Evolutionary conservation across 352 stramenopile genomes (phyloP), one percentile per base, ranked within the genome.

Genomic region (Halophytophthora polymorphica): DNA sequence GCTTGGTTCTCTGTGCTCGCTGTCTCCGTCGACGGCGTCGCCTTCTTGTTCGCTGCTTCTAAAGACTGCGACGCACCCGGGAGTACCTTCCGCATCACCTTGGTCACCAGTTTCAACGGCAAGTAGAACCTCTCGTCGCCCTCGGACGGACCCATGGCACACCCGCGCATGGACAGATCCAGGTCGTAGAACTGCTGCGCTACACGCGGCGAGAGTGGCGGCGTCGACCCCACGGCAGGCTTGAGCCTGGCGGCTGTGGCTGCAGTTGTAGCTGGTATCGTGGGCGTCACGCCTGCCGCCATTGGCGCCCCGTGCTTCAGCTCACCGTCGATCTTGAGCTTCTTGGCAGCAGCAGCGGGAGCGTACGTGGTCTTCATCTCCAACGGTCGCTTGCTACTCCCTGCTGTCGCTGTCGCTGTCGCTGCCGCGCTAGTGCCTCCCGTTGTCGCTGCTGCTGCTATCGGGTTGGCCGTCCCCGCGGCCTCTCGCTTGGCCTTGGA

Each of bases 121-220:
- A 93, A 72, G 61, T 93, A 93, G 45, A 93, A 73, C 37, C 83
- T 83, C 14, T 90, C 78, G 6, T 93, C 83, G 18, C 59, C 57
- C 25, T 88, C 81, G 13, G 82, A 70, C 0, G 53, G 36, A 11
- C 42, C 55, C 0, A 62, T 48, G 4, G 22, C 50, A 50, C 64
- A 86, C n/a, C 53, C 76, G 41, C 83, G 67, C 15, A 66, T 71
- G 6, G 61, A 65, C 49, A 88, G 47, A 55, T 89, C 78, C 1
- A 89, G 46, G 25, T 91, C 77, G 41, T 83, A 91, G 44, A 88
- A 58, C 40, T 86, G 72, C 60, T 91, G 71, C 2, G 74, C 77
- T 5, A 82, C 7, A 18, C 2, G 22, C 33, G 31, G 33, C 13
- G 33, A 38, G 13, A 38, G 11, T 10, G 33, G 11, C 13, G 33